Evolutionary conservation across 2,329 filamentous ascomycete species (phyloP), one percentile per base, ranked within the genome.

Genomic region (Penicillium hordei): DNA sequence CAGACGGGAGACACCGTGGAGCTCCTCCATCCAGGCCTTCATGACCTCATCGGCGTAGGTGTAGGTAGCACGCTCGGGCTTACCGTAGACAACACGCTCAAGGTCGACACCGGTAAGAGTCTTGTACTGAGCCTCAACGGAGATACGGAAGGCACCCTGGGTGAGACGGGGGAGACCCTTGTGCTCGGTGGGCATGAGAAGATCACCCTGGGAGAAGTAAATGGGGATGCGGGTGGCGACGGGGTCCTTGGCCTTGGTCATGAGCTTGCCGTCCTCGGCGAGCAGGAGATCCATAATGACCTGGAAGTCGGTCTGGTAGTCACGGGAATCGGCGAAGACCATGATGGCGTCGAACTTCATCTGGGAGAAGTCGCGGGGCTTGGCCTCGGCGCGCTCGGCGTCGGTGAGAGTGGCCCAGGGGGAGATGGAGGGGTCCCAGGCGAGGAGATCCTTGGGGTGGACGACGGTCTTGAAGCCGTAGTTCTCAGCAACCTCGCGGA

Each of bases 11-110:
- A 90, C 88, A 69, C 85, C 85, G 79, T 91, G 88, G 63, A 91
- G 84, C 67, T 85, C 80, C 65, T 88, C 87, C 88, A 91, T 91
- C 88, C 88, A 91, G 51, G 82, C 83, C 33, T 83, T 80, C 61
- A 91, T 82, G 19, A 91, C 84, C 75, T 89, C 87, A 66, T 90
- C 88, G 62, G 88, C 89, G 75, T 89, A 90, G 78, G 88, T 89
- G 82, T 90, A 90, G n/a, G 88, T 90, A 5, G 88, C 88, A 59
- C 85, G 68, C 72, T 90, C 87, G 27, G 88, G 88, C 81, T 90
- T 90, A 69, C 88, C 88, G 78, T 90, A 90, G 56, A 90, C 86
- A 34, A 89, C 86, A 80, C 87, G 88, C 82, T 90, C 87, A 46
- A 90, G 84, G 61, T 90, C 87, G 17, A 82, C 82, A 57, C 87